Base-by-base conservation (phyloP, 495 filamentous ascomycete species). In the Diplogelasinospora grovesii region DNA sequence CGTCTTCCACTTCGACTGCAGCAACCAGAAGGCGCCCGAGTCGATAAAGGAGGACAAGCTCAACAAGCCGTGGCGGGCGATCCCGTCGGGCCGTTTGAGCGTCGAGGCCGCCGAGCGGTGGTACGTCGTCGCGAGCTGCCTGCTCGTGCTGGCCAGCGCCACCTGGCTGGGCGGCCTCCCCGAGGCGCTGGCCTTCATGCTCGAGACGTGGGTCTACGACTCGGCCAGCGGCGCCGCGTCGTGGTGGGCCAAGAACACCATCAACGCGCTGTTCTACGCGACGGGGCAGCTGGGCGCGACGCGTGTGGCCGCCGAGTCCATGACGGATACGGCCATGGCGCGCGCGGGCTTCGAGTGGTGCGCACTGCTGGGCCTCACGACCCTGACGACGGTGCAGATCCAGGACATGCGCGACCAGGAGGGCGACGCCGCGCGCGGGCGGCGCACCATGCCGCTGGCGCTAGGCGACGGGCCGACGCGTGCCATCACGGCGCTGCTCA, bases 11-110 rank as follows among this genome's bases (percentile, higher is more conserved):
- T 69, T 70, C 51, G 53, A 58, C 39, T 46, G 77, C 18, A 55
- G 60, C 22, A 79, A 79, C 52, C 74, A 79, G 45, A 63, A 71
- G 6, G 57, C 48, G 9, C 59, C 61, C 0, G 43, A 56, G 14
- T 72, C 73, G 3, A 48, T 74, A n/a, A 31, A 48, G 0, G 76
- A 79, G 51, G 75, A 79, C 42, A 9, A 25, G 0, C 45, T 74
- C 47, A 82, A 82, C 59, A 82, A 81, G 53, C 70, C 71, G 3
- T 80, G 75, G 73, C 64, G 77, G 1, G 70, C 73, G 0, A 57
- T 82, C 3, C 74, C 72, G 0, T 48, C 53, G 0, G 52, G 59
- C 1, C 57, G 61, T 8, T 49, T 79, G 9, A n/a, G n/a, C n/a
- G n/a, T n/a, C n/a, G n/a, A n/a, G n/a, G n/a, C n/a, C n/a, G n/a